Evolutionary conservation across 2,329 filamentous ascomycete genomes (phyloP).

Genomic region (Exophiala calicioides): DNA sequence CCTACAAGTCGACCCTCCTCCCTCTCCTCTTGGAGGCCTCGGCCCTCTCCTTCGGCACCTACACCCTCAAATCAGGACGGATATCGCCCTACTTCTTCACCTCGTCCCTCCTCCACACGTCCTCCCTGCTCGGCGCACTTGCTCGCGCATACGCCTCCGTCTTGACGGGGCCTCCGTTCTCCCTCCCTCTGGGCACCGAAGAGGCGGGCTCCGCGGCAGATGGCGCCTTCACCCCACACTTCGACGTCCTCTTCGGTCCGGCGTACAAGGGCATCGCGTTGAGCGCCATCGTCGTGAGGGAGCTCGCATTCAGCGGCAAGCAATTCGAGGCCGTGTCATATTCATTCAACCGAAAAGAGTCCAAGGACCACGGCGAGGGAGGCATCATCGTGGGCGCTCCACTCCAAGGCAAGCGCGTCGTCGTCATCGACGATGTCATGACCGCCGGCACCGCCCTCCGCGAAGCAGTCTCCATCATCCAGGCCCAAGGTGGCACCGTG

Average conservation of each 20-base stretch:
- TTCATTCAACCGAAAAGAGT: constrained; percentile 93
- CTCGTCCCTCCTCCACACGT: constrained; percentile 84
- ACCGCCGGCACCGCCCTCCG: constrained; percentile 92
- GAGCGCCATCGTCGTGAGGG: constrained; percentile 73
- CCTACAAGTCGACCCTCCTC: constrained; percentile 40
- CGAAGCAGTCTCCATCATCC: constrained; percentile 88
- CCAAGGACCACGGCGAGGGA: constrained; percentile 93
- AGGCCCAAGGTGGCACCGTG: constrained; percentile 78
- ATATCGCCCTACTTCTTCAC: constrained; percentile 97
- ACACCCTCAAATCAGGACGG: constrained; percentile 86
- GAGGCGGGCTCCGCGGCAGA: constrained; percentile 25
- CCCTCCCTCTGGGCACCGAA: constrained; percentile 35
- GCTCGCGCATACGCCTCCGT: constrained; percentile 75
- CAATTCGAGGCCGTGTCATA: constrained; percentile 61
- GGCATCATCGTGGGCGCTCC: constrained; percentile 87
- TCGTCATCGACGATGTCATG: constrained; percentile 96
- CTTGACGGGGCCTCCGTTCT: constrained; percentile 51
- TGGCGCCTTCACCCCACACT: constrained; percentile 53
- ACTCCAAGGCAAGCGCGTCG: constrained; percentile 78
- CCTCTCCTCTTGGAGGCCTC: constrained; percentile 42
- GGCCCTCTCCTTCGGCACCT: constrained; percentile 46
- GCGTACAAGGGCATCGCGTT: constrained; percentile 97
- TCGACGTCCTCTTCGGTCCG: constrained; percentile 81
- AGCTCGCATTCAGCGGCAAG: constrained; percentile 70
- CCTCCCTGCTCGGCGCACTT: constrained; percentile 74